These are phyloP conservation scores for Uronychia setigera DNA, from an alignment of 73 alveolate species.

Conservation along the genomic window DNA sequence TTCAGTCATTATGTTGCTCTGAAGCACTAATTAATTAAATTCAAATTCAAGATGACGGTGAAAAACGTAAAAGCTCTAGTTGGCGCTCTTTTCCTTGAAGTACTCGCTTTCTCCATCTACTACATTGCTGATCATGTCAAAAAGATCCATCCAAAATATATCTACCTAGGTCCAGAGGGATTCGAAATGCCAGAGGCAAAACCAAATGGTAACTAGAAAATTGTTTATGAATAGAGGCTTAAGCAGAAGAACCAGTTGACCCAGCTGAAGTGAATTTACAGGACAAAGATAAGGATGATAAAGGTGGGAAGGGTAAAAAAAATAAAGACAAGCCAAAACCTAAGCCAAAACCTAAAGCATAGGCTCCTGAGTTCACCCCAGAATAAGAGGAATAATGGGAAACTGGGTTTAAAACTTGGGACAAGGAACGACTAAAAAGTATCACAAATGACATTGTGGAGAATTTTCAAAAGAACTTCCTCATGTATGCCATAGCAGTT, in stretches of 20 bases:
- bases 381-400: not conserved
- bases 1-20: not conserved
- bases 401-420: constrained; percentile 17
- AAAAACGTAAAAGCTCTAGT: constrained; percentile 4
- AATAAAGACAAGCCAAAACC: not conserved
- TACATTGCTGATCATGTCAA: not conserved
- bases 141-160: not conserved
- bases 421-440: not conserved
- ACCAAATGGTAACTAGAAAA: not conserved
- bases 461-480: constrained; percentile 20
- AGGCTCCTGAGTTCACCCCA: not conserved
- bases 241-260: not conserved
- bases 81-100: not conserved
- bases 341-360: not conserved
- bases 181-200: not conserved
- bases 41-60: not conserved
- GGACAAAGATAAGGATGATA: not conserved
- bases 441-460: constrained; percentile 16
- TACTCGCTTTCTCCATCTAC: not conserved
- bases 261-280: not conserved
- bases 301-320: not conserved
- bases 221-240: too few species aligned
- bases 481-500: constrained; percentile 14
- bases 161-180: not conserved
- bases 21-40: too few species aligned